A percentile compares a stretch with the other conserved stretches of the same genome.
Conservation (phyloP, 768 basidiomycete genomes). For the Gymnopilus junonius region DNA sequence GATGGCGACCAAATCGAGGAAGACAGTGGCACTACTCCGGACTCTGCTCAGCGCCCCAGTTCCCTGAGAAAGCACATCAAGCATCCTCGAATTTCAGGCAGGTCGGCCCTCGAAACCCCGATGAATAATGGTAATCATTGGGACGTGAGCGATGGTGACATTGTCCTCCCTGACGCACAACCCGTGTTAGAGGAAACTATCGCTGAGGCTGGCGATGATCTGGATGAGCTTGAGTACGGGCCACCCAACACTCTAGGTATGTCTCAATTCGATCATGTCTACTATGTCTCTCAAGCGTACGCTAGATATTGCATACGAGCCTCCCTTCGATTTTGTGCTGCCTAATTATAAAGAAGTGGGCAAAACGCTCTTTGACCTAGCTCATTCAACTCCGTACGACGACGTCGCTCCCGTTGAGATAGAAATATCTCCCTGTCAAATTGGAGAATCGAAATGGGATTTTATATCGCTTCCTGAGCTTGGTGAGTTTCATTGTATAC, state of each 20-base stretch:
- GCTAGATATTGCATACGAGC: conserved; percentile 47
- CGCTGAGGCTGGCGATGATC: conserved; percentile 36
- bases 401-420: conserved; percentile 34
- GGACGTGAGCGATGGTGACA: conserved; percentile 68
- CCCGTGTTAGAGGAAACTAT: conserved; percentile 27
- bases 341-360: conserved; percentile 50
- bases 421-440: conserved; percentile 27
- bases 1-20: conserved; percentile 1
- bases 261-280: not conserved
- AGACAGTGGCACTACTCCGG: conserved; percentile 31
- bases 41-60: conserved; percentile 62
- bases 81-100: conserved; percentile 51
- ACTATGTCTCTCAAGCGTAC: not conserved
- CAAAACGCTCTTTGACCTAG: conserved; percentile 35
- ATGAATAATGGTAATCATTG: conserved; percentile 68
- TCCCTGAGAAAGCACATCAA: conserved; percentile 69
- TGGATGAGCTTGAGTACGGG: conserved; percentile 57
- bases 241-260: conserved; percentile 49
- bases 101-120: conserved; percentile 65
- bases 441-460: conserved; percentile 32
- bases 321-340: conserved; percentile 48
- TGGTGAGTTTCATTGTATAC: conserved; percentile 18
- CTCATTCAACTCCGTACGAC: conserved; percentile 36
- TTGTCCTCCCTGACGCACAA: conserved; percentile 33
- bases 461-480: conserved; percentile 32